Conservation (phyloP, 2,329 filamentous ascomycete species). For the Exophiala bonariae region DNA sequence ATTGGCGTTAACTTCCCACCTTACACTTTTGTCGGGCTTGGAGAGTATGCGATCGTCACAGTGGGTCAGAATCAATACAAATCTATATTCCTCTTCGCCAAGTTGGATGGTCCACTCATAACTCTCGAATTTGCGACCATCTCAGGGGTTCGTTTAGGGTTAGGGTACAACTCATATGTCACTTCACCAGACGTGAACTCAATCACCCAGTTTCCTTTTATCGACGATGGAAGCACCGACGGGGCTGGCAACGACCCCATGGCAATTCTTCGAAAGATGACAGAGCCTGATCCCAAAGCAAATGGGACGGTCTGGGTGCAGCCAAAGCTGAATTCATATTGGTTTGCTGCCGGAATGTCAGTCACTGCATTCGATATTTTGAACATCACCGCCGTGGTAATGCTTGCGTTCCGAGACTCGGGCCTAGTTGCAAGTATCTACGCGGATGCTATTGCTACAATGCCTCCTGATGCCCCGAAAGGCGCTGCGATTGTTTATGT, state of each 20-base stretch:
- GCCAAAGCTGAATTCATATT: constrained; percentile 33
- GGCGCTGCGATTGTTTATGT: constrained; percentile 20
- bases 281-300: constrained; percentile 15
- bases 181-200: constrained; percentile 32
- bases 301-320: constrained; percentile 36
- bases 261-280: constrained; percentile 13
- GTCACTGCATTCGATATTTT: constrained; percentile 43
- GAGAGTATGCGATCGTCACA: constrained; percentile 37
- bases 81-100: constrained; percentile 40
- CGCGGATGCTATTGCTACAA: background rate
- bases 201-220: constrained; percentile 36
- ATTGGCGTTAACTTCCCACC: constrained; percentile 36
- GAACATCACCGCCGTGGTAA: constrained; percentile 36
- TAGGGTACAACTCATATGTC: constrained; percentile 43
- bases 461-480: background rate
- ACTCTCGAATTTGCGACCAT: constrained; percentile 41
- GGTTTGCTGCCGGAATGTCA: constrained; percentile 41
- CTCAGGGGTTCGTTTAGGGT: constrained; percentile 37
- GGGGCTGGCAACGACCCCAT: constrained; percentile 11
- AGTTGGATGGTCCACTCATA: constrained; percentile 41
- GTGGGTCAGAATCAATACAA: constrained; percentile 25
- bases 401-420: constrained; percentile 23
- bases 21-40: constrained; percentile 42
- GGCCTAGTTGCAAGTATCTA: constrained; percentile 3
- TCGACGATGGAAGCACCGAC: constrained; percentile 20